Percentiles rank a stretch among this genome's conserved stretches.
phyloP scores from a whole-genome alignment of 2,329 filamentous ascomycete genomes.

The Trichothecium sympodiale region DNA sequence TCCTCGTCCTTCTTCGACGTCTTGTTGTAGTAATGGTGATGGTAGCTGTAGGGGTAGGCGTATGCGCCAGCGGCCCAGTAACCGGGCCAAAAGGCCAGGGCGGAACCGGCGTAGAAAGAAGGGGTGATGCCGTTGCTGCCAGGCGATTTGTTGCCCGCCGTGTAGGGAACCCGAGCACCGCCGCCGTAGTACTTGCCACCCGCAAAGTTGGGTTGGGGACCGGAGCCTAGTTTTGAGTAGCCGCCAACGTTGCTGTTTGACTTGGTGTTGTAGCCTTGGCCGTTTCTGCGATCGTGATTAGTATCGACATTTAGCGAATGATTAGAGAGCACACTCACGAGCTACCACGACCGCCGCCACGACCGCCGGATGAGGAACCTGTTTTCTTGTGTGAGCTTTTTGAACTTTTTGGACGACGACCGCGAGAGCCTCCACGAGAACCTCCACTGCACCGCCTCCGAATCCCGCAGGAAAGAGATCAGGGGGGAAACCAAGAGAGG shows the following conservation, averaged over 20 bases:
- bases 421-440: conserved; percentile 1
- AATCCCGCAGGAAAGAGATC: no score
- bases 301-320: conserved; percentile 3
- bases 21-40: conserved; percentile 36
- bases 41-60: conserved; percentile 39
- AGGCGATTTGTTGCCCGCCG: conserved; percentile 28
- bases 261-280: conserved; percentile 9
- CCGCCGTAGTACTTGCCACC: conserved; percentile 57
- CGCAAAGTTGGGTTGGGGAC: conserved; percentile 44
- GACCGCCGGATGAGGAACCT: neutral
- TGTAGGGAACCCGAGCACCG: conserved; percentile 51
- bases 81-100: conserved; percentile 51
- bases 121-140: neutral
- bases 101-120: conserved; percentile 35
- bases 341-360: conserved; percentile 1
- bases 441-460: conserved; percentile 10
- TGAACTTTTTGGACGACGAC: neutral
- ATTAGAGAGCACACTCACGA: conserved; percentile 3
- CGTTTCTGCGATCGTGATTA: conserved; percentile 3
- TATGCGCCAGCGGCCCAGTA: conserved; percentile 55
- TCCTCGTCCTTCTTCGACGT: conserved; percentile 29
- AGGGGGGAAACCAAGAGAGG: no score
- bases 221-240: conserved; percentile 44
- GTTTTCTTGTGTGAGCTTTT: no score
- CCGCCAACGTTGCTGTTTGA: conserved; percentile 33